phyloP scores from a whole-genome alignment of 805 yeast genomes.

The Suhomyces canberraensis region DNA sequence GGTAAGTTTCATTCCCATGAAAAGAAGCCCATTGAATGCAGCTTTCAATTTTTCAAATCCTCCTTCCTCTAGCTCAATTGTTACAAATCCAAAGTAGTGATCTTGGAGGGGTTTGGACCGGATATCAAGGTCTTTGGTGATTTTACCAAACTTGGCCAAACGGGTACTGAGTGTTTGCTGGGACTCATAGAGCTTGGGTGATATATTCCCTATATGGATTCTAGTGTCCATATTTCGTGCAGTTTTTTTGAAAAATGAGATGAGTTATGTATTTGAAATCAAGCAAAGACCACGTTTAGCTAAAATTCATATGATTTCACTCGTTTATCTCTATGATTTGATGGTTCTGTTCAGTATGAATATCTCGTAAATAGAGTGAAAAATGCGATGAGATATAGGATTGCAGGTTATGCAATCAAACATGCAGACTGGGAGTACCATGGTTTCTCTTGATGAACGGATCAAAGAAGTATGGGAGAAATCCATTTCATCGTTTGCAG shows the following conservation, averaged over 20 bases:
- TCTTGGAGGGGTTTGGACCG: slow-evolving; percentile 55
- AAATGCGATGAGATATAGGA: too few relatives aligned
- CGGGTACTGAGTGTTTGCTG: slow-evolving; percentile 50
- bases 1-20: slow-evolving; percentile 66
- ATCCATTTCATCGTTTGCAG: too few relatives aligned
- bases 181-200: slow-evolving; percentile 47
- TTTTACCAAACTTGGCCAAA: slow-evolving; percentile 59
- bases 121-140: slow-evolving; percentile 46
- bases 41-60: slow-evolving; percentile 49
- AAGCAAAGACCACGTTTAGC: too few relatives aligned
- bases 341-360: too few relatives aligned
- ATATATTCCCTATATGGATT: slow-evolving; percentile 68
- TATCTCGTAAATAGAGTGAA: too few relatives aligned
- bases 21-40: slow-evolving; percentile 67
- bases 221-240: slow-evolving; percentile 10
- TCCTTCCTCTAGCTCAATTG: slow-evolving; percentile 49
- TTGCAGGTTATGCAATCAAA: too few relatives aligned
- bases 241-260: background rate
- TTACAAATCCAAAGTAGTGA: slow-evolving; percentile 62
- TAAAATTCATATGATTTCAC: too few relatives aligned
- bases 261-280: slow-evolving; percentile 2
- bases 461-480: too few relatives aligned
- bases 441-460: too few relatives aligned
- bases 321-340: too few relatives aligned
- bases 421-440: too few relatives aligned